These are phyloP conservation scores for Scheffersomyces quercinus DNA, from an alignment of 1,139 yeast species.

Conservation along the genomic window DNA sequence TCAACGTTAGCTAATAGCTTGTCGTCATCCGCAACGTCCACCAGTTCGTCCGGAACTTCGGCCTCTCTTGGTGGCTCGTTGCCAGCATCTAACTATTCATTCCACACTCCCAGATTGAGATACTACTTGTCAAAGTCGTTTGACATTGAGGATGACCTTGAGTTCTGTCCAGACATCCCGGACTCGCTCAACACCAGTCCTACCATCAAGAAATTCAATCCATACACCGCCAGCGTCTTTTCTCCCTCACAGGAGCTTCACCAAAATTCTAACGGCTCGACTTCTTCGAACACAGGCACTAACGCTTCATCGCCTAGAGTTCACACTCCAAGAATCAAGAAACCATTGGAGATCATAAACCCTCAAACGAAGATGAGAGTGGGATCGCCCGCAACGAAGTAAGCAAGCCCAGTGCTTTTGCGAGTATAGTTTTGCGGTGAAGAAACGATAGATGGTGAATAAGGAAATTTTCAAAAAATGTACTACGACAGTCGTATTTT, in stretches of 20 bases:
- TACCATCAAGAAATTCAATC: conserved; percentile 47
- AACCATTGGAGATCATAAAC: conserved; percentile 73
- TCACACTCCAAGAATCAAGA: conserved; percentile 58
- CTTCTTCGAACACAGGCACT: conserved; percentile 6
- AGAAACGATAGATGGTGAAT: too few relatives aligned
- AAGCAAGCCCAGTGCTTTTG: conserved; percentile 1
- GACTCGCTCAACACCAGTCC: conserved; percentile 16
- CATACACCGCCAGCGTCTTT: conserved; percentile 58
- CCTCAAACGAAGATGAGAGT: conserved; percentile 75
- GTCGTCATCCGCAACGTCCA: conserved; percentile 17
- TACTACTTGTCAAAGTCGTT: conserved; percentile 58
- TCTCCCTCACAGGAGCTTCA: conserved; percentile 36
- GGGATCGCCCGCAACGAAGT: conserved; percentile 47
- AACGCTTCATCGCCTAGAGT: conserved; percentile 35
- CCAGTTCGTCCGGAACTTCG: conserved; percentile 7
- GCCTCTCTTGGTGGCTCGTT: conserved; percentile 10
- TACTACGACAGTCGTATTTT: too few relatives aligned
- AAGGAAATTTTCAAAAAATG: too few relatives aligned
- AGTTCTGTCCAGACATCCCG: conserved; percentile 63
- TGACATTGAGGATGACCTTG: conserved; percentile 65
- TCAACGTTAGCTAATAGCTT: conserved; percentile 7
- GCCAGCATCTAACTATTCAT: conserved; percentile 29
- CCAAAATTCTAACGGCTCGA: neutral
- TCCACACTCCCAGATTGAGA: conserved; percentile 46
- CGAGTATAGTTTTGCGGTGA: too few relatives aligned